phyloP scores from a whole-genome alignment of 805 yeast genomes.

The Suhomyces sp. region DNA sequence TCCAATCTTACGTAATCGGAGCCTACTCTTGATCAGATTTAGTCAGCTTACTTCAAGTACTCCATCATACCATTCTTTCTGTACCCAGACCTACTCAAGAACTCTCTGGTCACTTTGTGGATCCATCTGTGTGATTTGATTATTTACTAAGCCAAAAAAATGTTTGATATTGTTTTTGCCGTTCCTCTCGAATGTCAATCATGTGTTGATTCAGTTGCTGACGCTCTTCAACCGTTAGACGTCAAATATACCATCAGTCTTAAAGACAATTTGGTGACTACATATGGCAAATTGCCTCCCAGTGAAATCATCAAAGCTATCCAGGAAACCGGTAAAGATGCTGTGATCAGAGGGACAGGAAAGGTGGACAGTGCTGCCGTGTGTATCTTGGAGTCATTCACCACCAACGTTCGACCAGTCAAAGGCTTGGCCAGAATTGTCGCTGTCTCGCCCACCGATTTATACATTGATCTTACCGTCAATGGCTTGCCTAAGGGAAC shows the following conservation, averaged over 20 bases:
- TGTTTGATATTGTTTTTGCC: constrained; percentile 71
- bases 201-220: constrained; percentile 61
- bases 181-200: constrained; percentile 79
- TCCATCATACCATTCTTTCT: no score
- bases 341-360: constrained; percentile 91
- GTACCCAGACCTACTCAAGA: no score
- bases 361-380: constrained; percentile 87
- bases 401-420: constrained; percentile 53
- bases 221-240: constrained; percentile 55
- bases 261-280: constrained; percentile 57
- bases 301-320: constrained; percentile 67
- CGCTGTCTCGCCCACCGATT: constrained; percentile 52
- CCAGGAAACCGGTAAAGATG: constrained; percentile 78
- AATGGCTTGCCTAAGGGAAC: constrained; percentile 66
- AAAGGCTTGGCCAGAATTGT: constrained; percentile 88
- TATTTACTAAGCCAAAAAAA: no score
- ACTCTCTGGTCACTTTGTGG: no score
- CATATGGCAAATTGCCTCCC: constrained; percentile 73
- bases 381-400: constrained; percentile 77
- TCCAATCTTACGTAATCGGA: no score
- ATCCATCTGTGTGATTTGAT: no score
- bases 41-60: no score
- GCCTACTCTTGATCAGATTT: no score
- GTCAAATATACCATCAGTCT: constrained; percentile 57
- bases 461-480: constrained; percentile 73